Percentiles rank a stretch among this genome's conserved stretches.
Evolutionary conservation across 2,329 filamentous ascomycete species (phyloP).

Genomic region (Fusarium gaditjirri): DNA sequence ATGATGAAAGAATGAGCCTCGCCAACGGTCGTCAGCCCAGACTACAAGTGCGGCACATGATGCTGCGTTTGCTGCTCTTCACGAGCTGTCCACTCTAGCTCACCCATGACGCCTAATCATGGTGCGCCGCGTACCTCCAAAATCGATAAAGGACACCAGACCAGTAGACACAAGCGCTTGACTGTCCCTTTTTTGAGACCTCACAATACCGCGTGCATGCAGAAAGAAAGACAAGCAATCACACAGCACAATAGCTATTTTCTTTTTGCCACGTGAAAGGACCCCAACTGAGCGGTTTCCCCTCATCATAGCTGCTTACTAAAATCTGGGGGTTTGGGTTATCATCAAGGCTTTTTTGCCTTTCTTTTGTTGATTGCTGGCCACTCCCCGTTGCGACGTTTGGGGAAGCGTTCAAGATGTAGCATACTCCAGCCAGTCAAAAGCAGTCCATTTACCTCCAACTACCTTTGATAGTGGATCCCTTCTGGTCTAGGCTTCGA

Average conservation of each 20-base stretch:
- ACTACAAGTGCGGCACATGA: constrained; percentile 29
- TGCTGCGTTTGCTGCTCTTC: constrained; percentile 12
- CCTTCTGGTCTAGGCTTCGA: constrained; percentile 36
- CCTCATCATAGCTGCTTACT: constrained; percentile 19
- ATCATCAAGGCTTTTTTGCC: not conserved
- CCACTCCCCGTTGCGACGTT: constrained; percentile 24
- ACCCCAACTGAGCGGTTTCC: constrained; percentile 14
- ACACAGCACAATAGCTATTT: not conserved
- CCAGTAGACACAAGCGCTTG: constrained; percentile 24
- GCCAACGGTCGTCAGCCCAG: constrained; percentile 17
- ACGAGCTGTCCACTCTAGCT: constrained; percentile 13
- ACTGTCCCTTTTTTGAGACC: not conserved
- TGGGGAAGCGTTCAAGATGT: constrained; percentile 14
- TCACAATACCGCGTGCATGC: not conserved
- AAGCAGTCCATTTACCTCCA: constrained; percentile 33
- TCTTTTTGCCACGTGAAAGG: constrained; percentile 21
- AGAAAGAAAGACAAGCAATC: constrained; percentile 10
- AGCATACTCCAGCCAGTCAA: constrained; percentile 34
- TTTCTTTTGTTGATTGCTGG: not conserved
- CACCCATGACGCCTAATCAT: not conserved
- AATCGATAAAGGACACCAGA: constrained; percentile 24
- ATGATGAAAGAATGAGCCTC: not conserved
- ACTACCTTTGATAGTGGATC: constrained; percentile 35
- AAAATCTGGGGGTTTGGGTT: constrained; percentile 26
- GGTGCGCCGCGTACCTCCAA: constrained; percentile 4